Evolutionary conservation across 768 basidiomycete species (phyloP).

Genomic region (Psilocybe azurescens): DNA sequence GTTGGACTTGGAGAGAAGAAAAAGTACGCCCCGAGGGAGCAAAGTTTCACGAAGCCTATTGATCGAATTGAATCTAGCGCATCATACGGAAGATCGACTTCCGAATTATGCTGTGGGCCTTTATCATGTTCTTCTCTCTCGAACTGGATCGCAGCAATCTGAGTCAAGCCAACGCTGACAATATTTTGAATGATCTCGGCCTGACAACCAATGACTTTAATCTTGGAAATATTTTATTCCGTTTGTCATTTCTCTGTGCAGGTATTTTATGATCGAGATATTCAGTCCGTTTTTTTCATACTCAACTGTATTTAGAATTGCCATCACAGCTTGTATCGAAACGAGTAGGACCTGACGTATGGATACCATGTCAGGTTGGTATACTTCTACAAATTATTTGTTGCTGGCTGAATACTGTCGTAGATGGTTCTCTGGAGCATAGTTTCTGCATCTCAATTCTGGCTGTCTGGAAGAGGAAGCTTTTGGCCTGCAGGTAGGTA

Average conservation of each 20-base stretch:
- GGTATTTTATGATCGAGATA: conserved; percentile 28
- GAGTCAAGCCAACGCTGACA: conserved; percentile 71
- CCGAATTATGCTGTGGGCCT: conserved; percentile 65
- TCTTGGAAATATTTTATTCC: conserved; percentile 64
- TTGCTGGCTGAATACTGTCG: neutral
- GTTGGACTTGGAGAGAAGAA: conserved; percentile 79
- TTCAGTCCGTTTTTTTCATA: neutral
- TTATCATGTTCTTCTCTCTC: conserved; percentile 66
- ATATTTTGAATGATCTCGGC: conserved; percentile 63
- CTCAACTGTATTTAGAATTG: conserved; percentile 42
- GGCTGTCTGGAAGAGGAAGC: conserved; percentile 54
- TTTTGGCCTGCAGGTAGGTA: conserved; percentile 59
- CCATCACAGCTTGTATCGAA: conserved; percentile 75
- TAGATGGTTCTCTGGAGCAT: conserved; percentile 63
- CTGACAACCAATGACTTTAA: conserved; percentile 71
- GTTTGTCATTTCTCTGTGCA: conserved; percentile 49
- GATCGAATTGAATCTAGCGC: conserved; percentile 30
- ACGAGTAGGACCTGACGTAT: conserved; percentile 68
- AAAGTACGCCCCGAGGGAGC: conserved; percentile 36
- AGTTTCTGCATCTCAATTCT: conserved; percentile 62
- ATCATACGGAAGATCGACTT: conserved; percentile 66
- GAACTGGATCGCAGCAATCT: conserved; percentile 67
- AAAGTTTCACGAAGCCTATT: neutral
- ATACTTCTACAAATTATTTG: neutral
- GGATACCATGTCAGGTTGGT: conserved; percentile 62